Conservation (phyloP, 305 asterid species). For the Fraxinus paxiana region DNA sequence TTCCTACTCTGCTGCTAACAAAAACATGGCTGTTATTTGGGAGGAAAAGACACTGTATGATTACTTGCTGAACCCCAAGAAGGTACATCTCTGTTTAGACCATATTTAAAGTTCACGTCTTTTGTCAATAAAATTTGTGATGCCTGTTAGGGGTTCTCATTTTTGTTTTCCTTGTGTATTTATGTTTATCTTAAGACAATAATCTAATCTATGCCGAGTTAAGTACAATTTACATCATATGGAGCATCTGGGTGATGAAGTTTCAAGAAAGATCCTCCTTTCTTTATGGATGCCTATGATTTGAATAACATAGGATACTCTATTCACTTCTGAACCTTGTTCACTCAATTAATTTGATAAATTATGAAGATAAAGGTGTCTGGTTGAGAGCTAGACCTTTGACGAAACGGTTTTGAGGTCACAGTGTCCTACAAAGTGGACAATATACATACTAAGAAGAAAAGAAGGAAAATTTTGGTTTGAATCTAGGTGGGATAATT, state of each 20-base stretch:
- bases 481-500: background rate
- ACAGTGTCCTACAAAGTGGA: background rate
- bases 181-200: background rate
- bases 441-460: background rate
- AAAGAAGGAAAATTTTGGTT: background rate
- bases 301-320: background rate
- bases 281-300: background rate
- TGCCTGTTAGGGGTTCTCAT: background rate
- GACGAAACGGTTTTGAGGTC: background rate
- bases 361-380: background rate
- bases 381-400: background rate
- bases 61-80: conserved; percentile 74
- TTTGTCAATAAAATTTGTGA: background rate
- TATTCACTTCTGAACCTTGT: background rate
- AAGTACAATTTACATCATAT: background rate
- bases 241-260: background rate
- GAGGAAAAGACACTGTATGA: conserved; percentile 71
- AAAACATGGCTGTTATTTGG: conserved; percentile 71
- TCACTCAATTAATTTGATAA: background rate
- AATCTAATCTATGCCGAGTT: background rate
- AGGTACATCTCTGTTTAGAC: conserved; percentile 37
- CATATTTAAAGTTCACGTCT: background rate
- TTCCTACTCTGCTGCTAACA: conserved; percentile 76
- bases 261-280: background rate
- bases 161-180: background rate